Evolutionary conservation across 306 rosid species (phyloP).

Genomic region (Abrus precatorius): DNA sequence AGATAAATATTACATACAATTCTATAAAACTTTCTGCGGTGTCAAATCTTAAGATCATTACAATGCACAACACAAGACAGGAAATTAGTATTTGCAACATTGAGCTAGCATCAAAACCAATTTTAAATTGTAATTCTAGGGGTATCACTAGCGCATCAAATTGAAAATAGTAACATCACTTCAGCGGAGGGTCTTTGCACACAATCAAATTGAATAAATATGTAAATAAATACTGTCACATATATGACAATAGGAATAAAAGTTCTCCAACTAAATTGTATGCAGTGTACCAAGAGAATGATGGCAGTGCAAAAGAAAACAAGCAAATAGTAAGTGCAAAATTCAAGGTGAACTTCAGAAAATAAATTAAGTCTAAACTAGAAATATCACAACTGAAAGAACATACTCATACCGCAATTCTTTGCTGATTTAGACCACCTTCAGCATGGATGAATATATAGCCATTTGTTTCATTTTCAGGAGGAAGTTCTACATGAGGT

Average conservation of each 20-base stretch:
- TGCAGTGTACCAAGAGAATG: slow-evolving; percentile 13
- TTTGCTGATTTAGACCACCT: slow-evolving; percentile 97
- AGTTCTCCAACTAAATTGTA: slow-evolving; percentile 11
- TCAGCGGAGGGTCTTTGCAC: slow-evolving; percentile 13
- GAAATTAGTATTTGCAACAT: slow-evolving; percentile 39
- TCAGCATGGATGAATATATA: slow-evolving; percentile 96
- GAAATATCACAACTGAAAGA: slow-evolving; percentile 33
- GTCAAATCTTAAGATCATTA: slow-evolving; percentile 26
- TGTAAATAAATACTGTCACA: slow-evolving; percentile 33
- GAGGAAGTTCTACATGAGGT: slow-evolving; percentile 79
- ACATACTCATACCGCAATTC: slow-evolving; percentile 80
- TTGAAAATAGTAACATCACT: slow-evolving; percentile 30
- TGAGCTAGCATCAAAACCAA: slow-evolving; percentile 30
- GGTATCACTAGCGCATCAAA: slow-evolving; percentile 35
- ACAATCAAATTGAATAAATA: slow-evolving; percentile 19
- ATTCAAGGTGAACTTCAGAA: neutral
- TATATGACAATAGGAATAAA: slow-evolving; percentile 38
- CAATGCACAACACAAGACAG: neutral
- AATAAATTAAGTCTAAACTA: slow-evolving; percentile 33
- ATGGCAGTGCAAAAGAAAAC: slow-evolving; percentile 34
- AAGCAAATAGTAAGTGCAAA: slow-evolving; percentile 12
- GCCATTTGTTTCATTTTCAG: slow-evolving; percentile 87
- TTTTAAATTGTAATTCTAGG: slow-evolving; percentile 22
- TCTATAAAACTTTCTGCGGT: neutral
- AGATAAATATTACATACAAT: slow-evolving; percentile 29